Conservation (phyloP, 306 rosid species). For the Dryas octopetala region DNA sequence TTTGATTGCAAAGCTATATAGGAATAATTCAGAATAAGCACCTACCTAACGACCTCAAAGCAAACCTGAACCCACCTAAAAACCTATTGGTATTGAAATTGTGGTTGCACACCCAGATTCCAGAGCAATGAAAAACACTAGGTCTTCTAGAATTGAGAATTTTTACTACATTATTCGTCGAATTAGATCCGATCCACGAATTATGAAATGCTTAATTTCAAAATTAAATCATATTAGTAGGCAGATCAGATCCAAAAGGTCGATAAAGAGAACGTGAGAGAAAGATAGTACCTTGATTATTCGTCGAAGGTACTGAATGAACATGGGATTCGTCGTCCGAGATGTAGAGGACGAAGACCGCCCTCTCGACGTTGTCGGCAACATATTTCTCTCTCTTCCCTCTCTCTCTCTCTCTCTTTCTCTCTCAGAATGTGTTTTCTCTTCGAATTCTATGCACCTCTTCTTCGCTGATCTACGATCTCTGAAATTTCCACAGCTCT, state of each 20-base stretch:
- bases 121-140: neutral
- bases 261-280: neutral
- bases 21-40: neutral
- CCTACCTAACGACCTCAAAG: neutral
- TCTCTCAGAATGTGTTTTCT: constrained; percentile 22
- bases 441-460: constrained; percentile 18
- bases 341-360: constrained; percentile 82
- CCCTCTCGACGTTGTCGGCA: constrained; percentile 85
- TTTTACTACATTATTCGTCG: neutral
- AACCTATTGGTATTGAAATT: neutral
- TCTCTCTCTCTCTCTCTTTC: constrained; percentile 1
- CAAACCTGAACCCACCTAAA: neutral
- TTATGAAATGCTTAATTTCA: neutral
- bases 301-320: constrained; percentile 84
- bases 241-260: constrained; percentile 50
- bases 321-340: constrained; percentile 77
- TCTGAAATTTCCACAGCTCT: constrained; percentile 25
- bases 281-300: constrained; percentile 75
- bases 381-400: constrained; percentile 42
- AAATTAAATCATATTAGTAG: neutral
- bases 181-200: constrained; percentile 11
- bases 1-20: neutral
- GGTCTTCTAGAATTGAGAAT: neutral
- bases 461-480: constrained; percentile 39
- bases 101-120: neutral